Conservation (phyloP, 2,329 filamentous ascomycete genomes). For the Sporothrix globosa region DNA sequence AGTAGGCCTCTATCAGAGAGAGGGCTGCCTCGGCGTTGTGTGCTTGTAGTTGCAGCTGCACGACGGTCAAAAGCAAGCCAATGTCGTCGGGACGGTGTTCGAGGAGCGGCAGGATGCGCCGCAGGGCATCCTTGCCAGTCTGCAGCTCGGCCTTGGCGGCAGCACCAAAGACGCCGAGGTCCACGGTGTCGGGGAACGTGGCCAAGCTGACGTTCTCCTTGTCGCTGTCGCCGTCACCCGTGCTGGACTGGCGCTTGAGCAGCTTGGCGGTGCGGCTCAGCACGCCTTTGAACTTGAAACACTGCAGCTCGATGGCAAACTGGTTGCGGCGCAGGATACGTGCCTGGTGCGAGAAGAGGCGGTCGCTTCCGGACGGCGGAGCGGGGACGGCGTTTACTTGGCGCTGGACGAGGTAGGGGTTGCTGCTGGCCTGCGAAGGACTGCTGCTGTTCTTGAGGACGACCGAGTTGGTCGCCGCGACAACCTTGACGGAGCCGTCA, state of each 20-base stretch:
- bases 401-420: conserved; percentile 70
- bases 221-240: conserved; percentile 35
- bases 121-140: conserved; percentile 68
- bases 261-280: conserved; percentile 52
- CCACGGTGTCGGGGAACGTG: conserved; percentile 44
- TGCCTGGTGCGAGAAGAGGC: conserved; percentile 72
- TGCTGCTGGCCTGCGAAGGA: conserved; percentile 50
- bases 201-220: conserved; percentile 37
- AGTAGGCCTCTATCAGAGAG: conserved; percentile 73
- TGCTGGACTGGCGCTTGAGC: conserved; percentile 42
- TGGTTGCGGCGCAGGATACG: conserved; percentile 64
- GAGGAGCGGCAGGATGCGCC: conserved; percentile 68
- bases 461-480: conserved; percentile 67
- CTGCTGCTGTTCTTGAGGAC: conserved; percentile 54
- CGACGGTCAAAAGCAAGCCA: conserved; percentile 75
- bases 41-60: conserved; percentile 72
- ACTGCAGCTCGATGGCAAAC: conserved; percentile 66
- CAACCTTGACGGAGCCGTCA: conserved; percentile 67
- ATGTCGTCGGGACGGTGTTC: conserved; percentile 78
- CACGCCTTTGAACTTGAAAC: conserved; percentile 69
- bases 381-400: conserved; percentile 59
- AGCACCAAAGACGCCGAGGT: conserved; percentile 61
- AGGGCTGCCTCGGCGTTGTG: conserved; percentile 72
- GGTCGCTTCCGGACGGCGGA: conserved; percentile 58
- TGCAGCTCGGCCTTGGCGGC: conserved; percentile 70